Evolutionary conservation across 345 rosid species (phyloP), one percentile per base, ranked within the genome.

Genomic region (Passiflora organensis): DNA sequence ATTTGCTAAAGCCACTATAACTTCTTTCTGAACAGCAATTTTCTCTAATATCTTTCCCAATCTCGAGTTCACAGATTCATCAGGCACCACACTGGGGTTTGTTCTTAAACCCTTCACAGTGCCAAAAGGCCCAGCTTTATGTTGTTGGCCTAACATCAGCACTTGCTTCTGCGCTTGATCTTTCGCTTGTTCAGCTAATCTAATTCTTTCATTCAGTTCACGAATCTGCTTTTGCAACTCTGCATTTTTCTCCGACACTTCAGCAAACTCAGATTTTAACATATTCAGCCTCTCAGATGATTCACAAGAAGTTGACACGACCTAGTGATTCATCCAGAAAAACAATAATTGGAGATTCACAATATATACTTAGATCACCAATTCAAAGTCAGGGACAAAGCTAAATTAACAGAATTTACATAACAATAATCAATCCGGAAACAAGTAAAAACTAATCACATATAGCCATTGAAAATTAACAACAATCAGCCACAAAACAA

Each of bases 1-100:
- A 61, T 68, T 68, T 12, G 72, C 72, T 32, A 68, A 43, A 23
- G 72, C 62, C 42, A 68, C 72, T 55, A 68, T 68, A 62, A 68
- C 24, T 56, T 68, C 72, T 21, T 28, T 61, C 36, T 45, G 48
- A 15, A 68, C 52, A 18, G 67, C 62, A 61, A 61, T 62, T 43
- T 61, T 51, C 50, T 68, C 63, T 23, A 68, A 41, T 43, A 68
- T 32, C 17, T 56, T 44, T 55, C 62, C 52, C 23, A 68, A 55
- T 50, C 72, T 68, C 13, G 62, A 67, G 56, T 68, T 68, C 19
- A 68, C 62, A 10, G 72, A 55, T 23, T 61, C 63, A 44, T 61
- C 66, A 13, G 66, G 67, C 38, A 55, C 10, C n/a, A 68, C 62
- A 8, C 62, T 43, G 15, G 66, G 72, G 34, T 56, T 68, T 18